Percentiles rank a stretch among this genome's conserved stretches.
phyloP scores from a whole-genome alignment of 768 basidiomycete genomes.

The Clitopilus passeckerianus region DNA sequence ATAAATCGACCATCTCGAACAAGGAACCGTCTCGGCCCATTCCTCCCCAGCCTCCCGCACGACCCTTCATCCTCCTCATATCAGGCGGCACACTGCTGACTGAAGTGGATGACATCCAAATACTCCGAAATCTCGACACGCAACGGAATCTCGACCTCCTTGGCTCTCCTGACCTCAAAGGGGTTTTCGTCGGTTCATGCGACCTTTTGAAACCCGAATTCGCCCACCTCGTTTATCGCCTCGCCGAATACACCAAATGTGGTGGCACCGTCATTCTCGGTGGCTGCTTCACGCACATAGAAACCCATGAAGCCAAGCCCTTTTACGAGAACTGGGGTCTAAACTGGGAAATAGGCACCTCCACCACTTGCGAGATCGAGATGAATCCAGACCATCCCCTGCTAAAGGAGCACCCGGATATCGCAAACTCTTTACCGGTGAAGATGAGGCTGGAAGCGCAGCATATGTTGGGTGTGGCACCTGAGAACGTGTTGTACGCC shows the following conservation, averaged over 20 bases:
- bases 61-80: background rate
- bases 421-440: conserved; percentile 10
- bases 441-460: conserved; percentile 22
- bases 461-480: conserved; percentile 15
- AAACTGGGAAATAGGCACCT: conserved; percentile 13
- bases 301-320: conserved; percentile 9
- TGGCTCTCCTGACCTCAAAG: conserved; percentile 18
- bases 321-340: conserved; percentile 17
- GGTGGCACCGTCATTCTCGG: conserved; percentile 25
- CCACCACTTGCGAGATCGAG: conserved; percentile 8
- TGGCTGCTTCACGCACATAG: conserved; percentile 17
- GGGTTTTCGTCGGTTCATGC: conserved; percentile 23
- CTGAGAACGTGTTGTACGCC: conserved; percentile 20
- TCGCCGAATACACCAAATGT: conserved; percentile 19
- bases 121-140: background rate
- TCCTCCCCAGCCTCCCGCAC: background rate
- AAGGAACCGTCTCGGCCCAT: background rate
- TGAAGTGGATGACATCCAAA: background rate
- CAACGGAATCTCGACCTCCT: conserved; percentile 15
- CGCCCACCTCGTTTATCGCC: conserved; percentile 13
- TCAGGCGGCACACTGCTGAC: background rate
- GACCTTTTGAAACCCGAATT: conserved; percentile 15
- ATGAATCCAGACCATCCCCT: conserved; percentile 12
- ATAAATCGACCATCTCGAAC: background rate
- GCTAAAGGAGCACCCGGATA: conserved; percentile 5